A percentile compares a stretch with the other conserved stretches of the same genome.
Evolutionary conservation across 2,329 filamentous ascomycete species (phyloP).

Genomic region (Trichoderma semiorbis): DNA sequence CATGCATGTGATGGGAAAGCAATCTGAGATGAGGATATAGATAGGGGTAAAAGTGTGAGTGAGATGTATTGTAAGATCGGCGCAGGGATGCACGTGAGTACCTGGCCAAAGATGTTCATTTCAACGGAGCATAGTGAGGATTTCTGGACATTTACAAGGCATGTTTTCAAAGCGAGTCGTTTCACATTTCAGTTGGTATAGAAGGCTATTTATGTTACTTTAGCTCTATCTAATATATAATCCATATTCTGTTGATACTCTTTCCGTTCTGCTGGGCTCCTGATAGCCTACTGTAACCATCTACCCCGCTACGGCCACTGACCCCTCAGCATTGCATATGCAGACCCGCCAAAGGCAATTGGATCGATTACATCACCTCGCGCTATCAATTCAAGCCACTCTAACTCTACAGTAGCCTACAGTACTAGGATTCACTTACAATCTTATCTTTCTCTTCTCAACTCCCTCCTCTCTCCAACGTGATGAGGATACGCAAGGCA

Average conservation of each 20-base stretch:
- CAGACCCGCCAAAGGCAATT: slow-evolving; percentile 20
- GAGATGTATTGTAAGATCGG: background rate
- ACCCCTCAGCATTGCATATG: slow-evolving; percentile 21
- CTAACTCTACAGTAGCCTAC: background rate
- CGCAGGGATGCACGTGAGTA: background rate
- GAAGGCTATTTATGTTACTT: background rate
- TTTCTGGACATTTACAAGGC: background rate
- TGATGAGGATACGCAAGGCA: slow-evolving; percentile 52
- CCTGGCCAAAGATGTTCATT: background rate
- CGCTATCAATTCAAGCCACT: slow-evolving; percentile 9
- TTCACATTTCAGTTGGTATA: background rate
- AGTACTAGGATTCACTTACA: background rate
- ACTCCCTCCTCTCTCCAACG: slow-evolving; percentile 18
- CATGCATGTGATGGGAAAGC: background rate
- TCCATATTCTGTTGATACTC: background rate
- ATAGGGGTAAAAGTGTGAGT: background rate
- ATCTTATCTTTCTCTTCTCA: background rate
- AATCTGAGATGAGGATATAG: background rate
- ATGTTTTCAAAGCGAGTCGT: background rate
- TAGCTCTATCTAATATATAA: background rate
- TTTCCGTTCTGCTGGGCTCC: background rate
- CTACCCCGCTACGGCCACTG: slow-evolving; percentile 19
- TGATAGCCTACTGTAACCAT: background rate
- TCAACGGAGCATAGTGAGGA: background rate
- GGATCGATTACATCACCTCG: slow-evolving; percentile 31